Evolutionary conservation across 148 eudicot species (phyloP).

Genomic region (Nepenthes gracilis): DNA sequence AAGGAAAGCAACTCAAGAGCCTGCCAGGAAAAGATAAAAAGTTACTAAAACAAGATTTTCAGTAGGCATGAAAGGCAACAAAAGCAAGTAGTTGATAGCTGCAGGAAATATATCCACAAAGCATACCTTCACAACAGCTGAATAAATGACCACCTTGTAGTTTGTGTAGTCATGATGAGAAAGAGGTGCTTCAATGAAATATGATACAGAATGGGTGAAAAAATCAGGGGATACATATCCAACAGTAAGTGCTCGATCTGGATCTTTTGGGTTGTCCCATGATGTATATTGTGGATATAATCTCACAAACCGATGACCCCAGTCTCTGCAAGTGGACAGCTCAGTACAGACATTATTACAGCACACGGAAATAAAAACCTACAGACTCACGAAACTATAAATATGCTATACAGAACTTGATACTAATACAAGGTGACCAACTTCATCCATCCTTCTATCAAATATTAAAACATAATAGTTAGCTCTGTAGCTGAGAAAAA

Average conservation of each 20-base stretch:
- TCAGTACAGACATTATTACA: background rate
- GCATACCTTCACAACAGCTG: constrained; percentile 93
- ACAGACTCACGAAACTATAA: no score
- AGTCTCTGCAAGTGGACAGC: constrained; percentile 49
- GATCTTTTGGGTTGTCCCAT: constrained; percentile 87
- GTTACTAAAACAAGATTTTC: no score
- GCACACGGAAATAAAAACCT: no score
- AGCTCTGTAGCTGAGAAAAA: no score
- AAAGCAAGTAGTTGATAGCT: background rate
- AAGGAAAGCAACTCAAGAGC: no score
- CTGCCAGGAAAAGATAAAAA: no score
- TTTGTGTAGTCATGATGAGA: constrained; percentile 64
- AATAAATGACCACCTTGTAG: constrained; percentile 84
- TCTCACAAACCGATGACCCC: constrained; percentile 91
- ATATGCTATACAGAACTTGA: no score
- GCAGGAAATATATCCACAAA: background rate
- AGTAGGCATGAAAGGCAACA: no score
- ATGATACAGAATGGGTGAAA: constrained; percentile 98
- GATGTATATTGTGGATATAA: constrained; percentile 75
- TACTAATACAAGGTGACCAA: no score
- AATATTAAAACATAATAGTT: no score
- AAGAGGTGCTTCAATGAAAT: constrained; percentile 92
- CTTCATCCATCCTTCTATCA: no score
- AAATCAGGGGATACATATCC: constrained; percentile 99
- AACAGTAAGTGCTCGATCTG: constrained; percentile 72